phyloP scores from a whole-genome alignment of 2,329 filamentous ascomycete genomes.

The Cylindrodendrum hubeiense region DNA sequence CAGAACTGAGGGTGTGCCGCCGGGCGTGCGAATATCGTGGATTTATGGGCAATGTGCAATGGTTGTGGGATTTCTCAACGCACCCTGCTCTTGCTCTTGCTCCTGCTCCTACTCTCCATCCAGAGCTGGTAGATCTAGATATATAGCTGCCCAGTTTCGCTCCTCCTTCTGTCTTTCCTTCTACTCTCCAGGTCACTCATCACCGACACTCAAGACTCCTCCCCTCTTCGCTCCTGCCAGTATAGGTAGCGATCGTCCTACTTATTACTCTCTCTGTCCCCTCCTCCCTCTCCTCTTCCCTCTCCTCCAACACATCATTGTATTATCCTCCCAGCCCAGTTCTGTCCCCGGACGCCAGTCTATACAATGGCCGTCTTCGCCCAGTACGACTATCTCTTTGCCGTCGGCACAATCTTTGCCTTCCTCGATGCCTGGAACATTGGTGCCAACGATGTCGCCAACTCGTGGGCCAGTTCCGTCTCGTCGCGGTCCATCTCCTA shows the following conservation, averaged over 20 bases:
- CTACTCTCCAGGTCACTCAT: slow-evolving; percentile 21
- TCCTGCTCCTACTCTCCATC: no score
- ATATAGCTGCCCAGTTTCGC: slow-evolving; percentile 27
- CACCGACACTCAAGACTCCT: slow-evolving; percentile 11
- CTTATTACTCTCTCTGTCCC: neutral
- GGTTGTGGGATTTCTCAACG: neutral
- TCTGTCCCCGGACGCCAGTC: neutral
- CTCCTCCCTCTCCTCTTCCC: neutral
- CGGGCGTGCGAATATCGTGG: slow-evolving; percentile 6
- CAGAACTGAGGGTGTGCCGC: neutral
- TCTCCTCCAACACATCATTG: neutral
- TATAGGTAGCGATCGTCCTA: neutral
- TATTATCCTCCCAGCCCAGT: neutral
- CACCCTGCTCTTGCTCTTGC: neutral
- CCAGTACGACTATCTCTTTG: slow-evolving; percentile 74
- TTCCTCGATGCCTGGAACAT: slow-evolving; percentile 77
- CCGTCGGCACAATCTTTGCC: slow-evolving; percentile 73
- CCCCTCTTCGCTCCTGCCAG: neutral
- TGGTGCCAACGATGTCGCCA: slow-evolving; percentile 77
- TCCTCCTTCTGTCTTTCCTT: neutral
- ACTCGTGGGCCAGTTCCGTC: slow-evolving; percentile 81
- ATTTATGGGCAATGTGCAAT: neutral
- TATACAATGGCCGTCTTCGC: slow-evolving; percentile 46
- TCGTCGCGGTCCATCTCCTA: slow-evolving; percentile 75
- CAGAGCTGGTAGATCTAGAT: slow-evolving; percentile 7